Evolutionary conservation across 495 filamentous ascomycete genomes (phyloP).

Genomic region (Lophiostoma macrostomum): DNA sequence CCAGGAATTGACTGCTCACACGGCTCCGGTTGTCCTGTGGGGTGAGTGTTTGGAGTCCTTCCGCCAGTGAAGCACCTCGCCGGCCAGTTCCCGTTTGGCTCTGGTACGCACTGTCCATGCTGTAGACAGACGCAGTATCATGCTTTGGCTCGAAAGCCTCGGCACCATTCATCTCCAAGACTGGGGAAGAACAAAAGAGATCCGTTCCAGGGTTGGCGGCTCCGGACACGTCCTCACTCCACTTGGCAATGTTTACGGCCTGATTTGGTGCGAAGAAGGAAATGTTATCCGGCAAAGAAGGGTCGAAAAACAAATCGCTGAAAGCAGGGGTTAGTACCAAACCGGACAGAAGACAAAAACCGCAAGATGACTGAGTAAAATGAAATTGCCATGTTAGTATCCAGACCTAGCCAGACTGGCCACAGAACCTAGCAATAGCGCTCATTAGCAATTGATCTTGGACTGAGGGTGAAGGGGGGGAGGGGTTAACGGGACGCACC

Average conservation of each 20-base stretch:
- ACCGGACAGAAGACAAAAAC: constrained; percentile 4
- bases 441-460: neutral
- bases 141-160: constrained; percentile 25
- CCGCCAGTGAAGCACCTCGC: constrained; percentile 3
- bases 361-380: constrained; percentile 5
- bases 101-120: constrained; percentile 35
- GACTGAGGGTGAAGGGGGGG: too few species aligned
- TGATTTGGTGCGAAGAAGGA: constrained; percentile 19
- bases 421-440: neutral
- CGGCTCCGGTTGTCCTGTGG: constrained; percentile 15
- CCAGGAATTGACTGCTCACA: constrained; percentile 25
- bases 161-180: constrained; percentile 14
- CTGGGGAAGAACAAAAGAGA: constrained; percentile 22
- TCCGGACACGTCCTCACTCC: constrained; percentile 34
- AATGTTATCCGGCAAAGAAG: constrained; percentile 20
- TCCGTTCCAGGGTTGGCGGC: constrained; percentile 18
- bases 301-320: constrained; percentile 31
- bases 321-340: constrained; percentile 27
- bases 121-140: constrained; percentile 28
- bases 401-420: neutral
- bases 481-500: too few species aligned
- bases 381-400: constrained; percentile 29
- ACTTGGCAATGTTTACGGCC: constrained; percentile 31
- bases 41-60: constrained; percentile 16
- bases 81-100: constrained; percentile 29